These are phyloP conservation scores for Coemansia sp. DNA, from an alignment of 192 early-diverging fungal species.

Conservation along the genomic window DNA sequence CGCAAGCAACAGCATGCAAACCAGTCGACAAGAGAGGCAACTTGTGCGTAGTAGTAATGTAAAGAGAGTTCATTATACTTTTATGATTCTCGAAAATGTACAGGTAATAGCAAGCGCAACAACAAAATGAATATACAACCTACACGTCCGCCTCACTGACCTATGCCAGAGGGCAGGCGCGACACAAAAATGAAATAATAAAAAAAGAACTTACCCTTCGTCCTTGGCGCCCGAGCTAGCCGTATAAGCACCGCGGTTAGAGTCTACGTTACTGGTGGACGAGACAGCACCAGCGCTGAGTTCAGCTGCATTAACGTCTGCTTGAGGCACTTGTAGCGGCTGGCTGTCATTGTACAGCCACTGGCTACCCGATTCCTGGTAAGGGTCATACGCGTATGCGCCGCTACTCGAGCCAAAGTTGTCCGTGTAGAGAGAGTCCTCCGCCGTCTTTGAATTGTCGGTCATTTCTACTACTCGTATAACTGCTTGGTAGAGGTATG, in stretches of 20 bases:
- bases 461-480: slow-evolving; percentile 20
- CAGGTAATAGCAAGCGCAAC: slow-evolving; percentile 6
- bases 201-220: slow-evolving; percentile 46
- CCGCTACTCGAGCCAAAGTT: not conserved
- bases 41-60: not conserved
- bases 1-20: not conserved
- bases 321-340: slow-evolving; percentile 25
- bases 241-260: not conserved
- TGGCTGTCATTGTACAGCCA: slow-evolving; percentile 49
- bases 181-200: slow-evolving; percentile 16
- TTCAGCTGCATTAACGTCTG: not conserved
- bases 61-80: slow-evolving; percentile 58
- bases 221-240: slow-evolving; percentile 25
- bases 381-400: slow-evolving; percentile 13
- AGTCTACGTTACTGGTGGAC: not conserved
- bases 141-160: not conserved
- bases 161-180: slow-evolving; percentile 4
- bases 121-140: slow-evolving; percentile 23
- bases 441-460: slow-evolving; percentile 14
- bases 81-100: slow-evolving; percentile 11
- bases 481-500: not conserved
- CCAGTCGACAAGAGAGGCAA: not conserved
- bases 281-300: slow-evolving; percentile 9
- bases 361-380: slow-evolving; percentile 31
- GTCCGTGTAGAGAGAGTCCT: slow-evolving; percentile 45